Base-by-base conservation (phyloP, 495 filamentous ascomycete species). In the Penicillium salamii region DNA sequence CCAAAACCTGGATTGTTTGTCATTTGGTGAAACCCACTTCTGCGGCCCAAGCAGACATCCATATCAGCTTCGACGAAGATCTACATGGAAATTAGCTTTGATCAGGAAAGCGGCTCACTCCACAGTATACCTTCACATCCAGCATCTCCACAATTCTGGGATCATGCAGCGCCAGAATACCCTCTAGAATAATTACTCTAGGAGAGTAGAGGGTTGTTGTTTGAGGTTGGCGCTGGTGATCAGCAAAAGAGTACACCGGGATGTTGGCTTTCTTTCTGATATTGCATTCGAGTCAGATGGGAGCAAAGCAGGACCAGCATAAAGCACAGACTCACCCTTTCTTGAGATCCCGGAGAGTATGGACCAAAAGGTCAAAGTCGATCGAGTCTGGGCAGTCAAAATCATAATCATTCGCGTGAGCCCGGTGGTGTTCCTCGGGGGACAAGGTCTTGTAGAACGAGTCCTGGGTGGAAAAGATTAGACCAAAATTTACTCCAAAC, bases 1-100 rank as follows among this genome's bases (percentile, higher is more conserved):
- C 50, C 8, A 23, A 14, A 15, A 28, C 9, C 8, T 26, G 5
- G n/a, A 24, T 18, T 17, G 20, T 28, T 43, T 8, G 5, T 13
- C 19, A 13, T 42, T 15, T 14, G 42, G 21, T 7, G 2, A 1
- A 32, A 74, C 84, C 55, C 75, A 96, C 92, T 81, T 84, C 93
- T 81, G 70, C 93, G 81, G 32, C 90, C 91, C 34, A 98, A 77
- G 58, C 93, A 98, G 13, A 92, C 85, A 65, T 98, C 93, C 59
- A 88, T 85, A 67, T 98, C 93, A 6, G 91, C 95, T 68, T 98
- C 93, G 46, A 91, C 91, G 62, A 96, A 98, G 18, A 98, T 96
- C 85, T 76, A 21, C 0, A 40, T 34, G 1, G 21, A 24, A 47
- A 11, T 54, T n/a, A 57, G 20, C 55, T 42, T 3, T 18, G 18